Conservation (phyloP, 805 yeast species). For the Osmozyma mogii region DNA sequence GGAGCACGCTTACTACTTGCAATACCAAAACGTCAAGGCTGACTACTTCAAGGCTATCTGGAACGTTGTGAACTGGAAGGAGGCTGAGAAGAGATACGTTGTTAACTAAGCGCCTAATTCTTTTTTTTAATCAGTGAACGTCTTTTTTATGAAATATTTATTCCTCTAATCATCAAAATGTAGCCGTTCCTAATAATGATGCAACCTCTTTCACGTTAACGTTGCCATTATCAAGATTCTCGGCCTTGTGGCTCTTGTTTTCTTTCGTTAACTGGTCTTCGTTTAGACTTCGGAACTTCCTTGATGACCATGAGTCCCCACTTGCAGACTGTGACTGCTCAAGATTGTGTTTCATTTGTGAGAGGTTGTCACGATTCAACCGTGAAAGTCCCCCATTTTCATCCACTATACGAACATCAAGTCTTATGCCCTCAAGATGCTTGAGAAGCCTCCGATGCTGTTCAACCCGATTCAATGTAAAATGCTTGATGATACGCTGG, state of each 20-base stretch:
- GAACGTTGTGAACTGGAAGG: constrained; percentile 92
- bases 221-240: constrained; percentile 17
- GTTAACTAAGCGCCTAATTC: constrained; percentile 7
- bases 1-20: constrained; percentile 95
- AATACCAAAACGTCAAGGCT: constrained; percentile 83
- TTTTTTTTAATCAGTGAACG: no score
- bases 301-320: constrained; percentile 40
- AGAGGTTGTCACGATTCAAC: constrained; percentile 64
- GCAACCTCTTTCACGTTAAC: constrained; percentile 86
- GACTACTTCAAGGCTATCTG: constrained; percentile 92
- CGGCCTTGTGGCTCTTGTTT: constrained; percentile 8
- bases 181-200: constrained; percentile 64
- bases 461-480: constrained; percentile 67
- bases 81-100: constrained; percentile 69
- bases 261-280: constrained; percentile 20
- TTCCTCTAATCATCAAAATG: no score
- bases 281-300: constrained; percentile 29
- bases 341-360: constrained; percentile 35
- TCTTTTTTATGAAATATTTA: no score
- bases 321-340: constrained; percentile 34
- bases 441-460: constrained; percentile 76
- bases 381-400: constrained; percentile 74
- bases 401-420: constrained; percentile 69
- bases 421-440: constrained; percentile 61
- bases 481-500: constrained; percentile 45